A percentile compares a stretch with the other conserved stretches of the same genome.
Evolutionary conservation across 495 filamentous ascomycete species (phyloP).

Genomic region (Ascobolus immersus): DNA sequence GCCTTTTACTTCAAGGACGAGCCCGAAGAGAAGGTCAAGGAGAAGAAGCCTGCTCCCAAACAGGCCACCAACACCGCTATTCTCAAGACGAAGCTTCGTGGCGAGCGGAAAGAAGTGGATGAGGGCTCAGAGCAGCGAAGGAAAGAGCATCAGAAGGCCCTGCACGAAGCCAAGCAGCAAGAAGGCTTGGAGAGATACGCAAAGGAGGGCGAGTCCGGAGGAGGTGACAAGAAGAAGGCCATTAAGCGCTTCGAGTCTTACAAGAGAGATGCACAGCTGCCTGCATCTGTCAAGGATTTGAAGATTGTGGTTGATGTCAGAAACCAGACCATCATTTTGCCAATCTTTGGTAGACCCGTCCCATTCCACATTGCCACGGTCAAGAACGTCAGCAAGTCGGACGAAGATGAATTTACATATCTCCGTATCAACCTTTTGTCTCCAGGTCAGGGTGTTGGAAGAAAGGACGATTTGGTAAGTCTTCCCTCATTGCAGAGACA

Average conservation of each 20-base stretch:
- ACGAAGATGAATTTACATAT: conserved; percentile 81
- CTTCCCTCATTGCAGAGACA: conserved; percentile 1
- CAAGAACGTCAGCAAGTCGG: conserved; percentile 88
- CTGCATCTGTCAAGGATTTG: conserved; percentile 52
- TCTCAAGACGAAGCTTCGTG: conserved; percentile 75
- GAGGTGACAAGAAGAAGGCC: conserved; percentile 81
- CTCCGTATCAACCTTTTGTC: conserved; percentile 93
- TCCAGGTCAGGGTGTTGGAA: conserved; percentile 86
- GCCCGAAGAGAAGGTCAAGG: conserved; percentile 46
- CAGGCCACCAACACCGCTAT: conserved; percentile 58
- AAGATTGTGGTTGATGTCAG: conserved; percentile 75
- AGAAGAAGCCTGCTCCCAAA: conserved; percentile 56
- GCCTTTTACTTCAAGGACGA: conserved; percentile 94
- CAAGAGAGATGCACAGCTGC: conserved; percentile 91
- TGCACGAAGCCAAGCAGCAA: conserved; percentile 65
- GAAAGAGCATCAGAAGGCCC: conserved; percentile 76
- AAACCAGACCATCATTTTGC: conserved; percentile 68
- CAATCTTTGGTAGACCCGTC: conserved; percentile 91
- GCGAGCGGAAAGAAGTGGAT: conserved; percentile 62
- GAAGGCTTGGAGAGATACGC: conserved; percentile 65
- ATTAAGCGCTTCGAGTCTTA: conserved; percentile 99
- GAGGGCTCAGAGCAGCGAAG: conserved; percentile 75
- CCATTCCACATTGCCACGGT: conserved; percentile 98
- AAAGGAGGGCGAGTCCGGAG: conserved; percentile 40
- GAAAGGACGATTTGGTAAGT: conserved; percentile 54